Evolutionary conservation across 305 asterid species (phyloP), one percentile per base, ranked within the genome.

Genomic region (Solanum chacoense): DNA sequence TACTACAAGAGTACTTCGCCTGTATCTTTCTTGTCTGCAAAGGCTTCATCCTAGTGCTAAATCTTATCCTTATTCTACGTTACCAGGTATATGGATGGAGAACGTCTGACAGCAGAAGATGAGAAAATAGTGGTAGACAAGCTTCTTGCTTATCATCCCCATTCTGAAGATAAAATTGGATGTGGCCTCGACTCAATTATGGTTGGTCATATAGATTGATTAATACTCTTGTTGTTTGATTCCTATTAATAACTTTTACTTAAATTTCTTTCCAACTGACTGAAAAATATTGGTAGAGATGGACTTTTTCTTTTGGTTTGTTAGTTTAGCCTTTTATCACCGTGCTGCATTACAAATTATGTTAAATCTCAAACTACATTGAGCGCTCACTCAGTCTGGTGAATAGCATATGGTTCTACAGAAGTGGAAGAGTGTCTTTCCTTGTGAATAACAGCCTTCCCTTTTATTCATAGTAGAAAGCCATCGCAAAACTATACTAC

Each of bases 101-200:
- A 94, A 90, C 92, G 94, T 69, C 97, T 97, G 87, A 90, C 92
- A 72, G 94, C 93, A 67, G 94, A 94, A 90, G 99, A 97, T 83
- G 96, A 95, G 93, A 92, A 92, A 93, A 91, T 87, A 36, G 95
- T 95, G 79, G 90, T 94, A 6, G 94, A 93, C 59, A 95, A 93
- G 88, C 96, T 97, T 93, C 99, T 97, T 90, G 92, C 91, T 13
- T 93, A 95, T 91, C 99, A 97, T 92, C 99, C 99, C 86, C 98
- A 90, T 91, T 92, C 93, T 55, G 93, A 91, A 89, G 98, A 94
- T 77, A 97, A 97, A 92, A 95, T 97, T 90, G 99, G 98, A 29
- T 92, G 95, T 86, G 99, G 99, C n/a, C 93, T 97, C 38, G 96
- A 97, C 90, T 96, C 96, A n/a, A 97, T 97, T 87, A 96, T 97